Evolutionary conservation across 176 grass and related monocot species (phyloP).

Genomic region (Carex parvula): DNA sequence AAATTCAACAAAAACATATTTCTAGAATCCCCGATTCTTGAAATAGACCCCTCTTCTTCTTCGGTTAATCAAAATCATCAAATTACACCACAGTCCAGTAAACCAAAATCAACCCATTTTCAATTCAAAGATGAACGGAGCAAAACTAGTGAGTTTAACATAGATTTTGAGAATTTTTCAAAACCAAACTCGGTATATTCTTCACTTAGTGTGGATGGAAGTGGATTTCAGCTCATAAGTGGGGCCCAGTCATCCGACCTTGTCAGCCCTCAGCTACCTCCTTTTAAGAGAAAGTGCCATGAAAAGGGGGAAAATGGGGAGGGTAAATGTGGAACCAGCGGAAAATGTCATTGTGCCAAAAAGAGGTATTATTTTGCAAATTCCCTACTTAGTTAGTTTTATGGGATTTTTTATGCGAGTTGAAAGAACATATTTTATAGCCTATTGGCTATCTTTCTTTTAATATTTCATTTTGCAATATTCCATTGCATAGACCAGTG

Average conservation of each 20-base stretch:
- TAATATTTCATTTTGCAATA: neutral
- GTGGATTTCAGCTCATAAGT: constrained; percentile 46
- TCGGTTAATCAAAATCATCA: constrained; percentile 24
- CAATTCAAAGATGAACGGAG: constrained; percentile 23
- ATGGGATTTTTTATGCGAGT: neutral
- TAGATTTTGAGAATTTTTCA: constrained; percentile 39
- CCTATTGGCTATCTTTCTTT: neutral
- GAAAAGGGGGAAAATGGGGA: constrained; percentile 36
- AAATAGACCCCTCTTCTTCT: constrained; percentile 31
- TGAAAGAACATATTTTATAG: neutral
- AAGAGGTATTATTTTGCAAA: constrained; percentile 52
- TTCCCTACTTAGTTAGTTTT: neutral
- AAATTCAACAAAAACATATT: constrained; percentile 31
- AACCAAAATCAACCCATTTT: constrained; percentile 21
- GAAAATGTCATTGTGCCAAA: constrained; percentile 59
- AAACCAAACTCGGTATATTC: constrained; percentile 29
- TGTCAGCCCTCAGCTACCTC: constrained; percentile 4
- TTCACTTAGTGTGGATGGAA: constrained; percentile 39
- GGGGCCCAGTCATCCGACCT: constrained; percentile 30
- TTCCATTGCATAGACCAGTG: neutral
- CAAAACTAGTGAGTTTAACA: constrained; percentile 26
- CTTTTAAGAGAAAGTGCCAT: constrained; percentile 34
- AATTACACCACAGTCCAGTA: neutral
- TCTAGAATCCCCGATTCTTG: constrained; percentile 27
- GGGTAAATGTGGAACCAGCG: constrained; percentile 38